A percentile compares a stretch with the other conserved stretches of the same genome.
Evolutionary conservation across 176 grass and related monocot genomes (phyloP).

Genomic region (Saccharum spontaneum): DNA sequence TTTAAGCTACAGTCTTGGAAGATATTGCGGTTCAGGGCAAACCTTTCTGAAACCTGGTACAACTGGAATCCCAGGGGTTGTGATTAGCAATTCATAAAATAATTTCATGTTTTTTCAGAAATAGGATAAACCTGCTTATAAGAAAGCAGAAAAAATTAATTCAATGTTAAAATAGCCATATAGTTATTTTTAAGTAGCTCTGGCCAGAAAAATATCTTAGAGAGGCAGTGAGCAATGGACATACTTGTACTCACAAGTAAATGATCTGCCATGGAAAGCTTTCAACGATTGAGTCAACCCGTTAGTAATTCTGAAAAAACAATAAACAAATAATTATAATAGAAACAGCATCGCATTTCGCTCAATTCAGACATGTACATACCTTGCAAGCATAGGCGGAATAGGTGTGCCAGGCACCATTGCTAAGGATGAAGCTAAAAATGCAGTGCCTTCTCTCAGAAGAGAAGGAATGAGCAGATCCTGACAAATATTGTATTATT

Average conservation of each 20-base stretch:
- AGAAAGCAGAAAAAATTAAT: not conserved
- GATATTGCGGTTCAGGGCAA: not conserved
- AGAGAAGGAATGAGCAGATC: constrained; percentile 87
- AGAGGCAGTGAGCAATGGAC: constrained; percentile 34
- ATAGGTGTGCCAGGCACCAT: constrained; percentile 93
- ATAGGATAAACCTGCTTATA: not conserved
- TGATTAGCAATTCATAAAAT: constrained; percentile 8
- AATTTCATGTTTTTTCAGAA: not conserved
- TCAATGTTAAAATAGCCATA: constrained; percentile 1
- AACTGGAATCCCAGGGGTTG: not conserved
- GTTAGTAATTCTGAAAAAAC: constrained; percentile 82
- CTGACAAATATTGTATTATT: constrained; percentile 49
- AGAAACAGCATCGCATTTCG: not conserved
- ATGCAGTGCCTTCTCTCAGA: constrained; percentile 71
- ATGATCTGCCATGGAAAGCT: constrained; percentile 80
- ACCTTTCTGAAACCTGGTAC: not conserved
- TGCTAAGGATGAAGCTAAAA: constrained; percentile 63
- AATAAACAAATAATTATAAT: not conserved
- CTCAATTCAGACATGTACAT: constrained; percentile 13
- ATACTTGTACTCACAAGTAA: constrained; percentile 99
- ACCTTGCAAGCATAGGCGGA: constrained; percentile 96
- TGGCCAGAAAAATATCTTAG: constrained; percentile 25
- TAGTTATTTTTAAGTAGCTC: constrained; percentile 23
- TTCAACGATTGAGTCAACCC: constrained; percentile 67
- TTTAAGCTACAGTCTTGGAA: not conserved